Evolutionary conservation across 371 early-diverging fungal species (phyloP).

Genomic region (Mortierella sp.): DNA sequence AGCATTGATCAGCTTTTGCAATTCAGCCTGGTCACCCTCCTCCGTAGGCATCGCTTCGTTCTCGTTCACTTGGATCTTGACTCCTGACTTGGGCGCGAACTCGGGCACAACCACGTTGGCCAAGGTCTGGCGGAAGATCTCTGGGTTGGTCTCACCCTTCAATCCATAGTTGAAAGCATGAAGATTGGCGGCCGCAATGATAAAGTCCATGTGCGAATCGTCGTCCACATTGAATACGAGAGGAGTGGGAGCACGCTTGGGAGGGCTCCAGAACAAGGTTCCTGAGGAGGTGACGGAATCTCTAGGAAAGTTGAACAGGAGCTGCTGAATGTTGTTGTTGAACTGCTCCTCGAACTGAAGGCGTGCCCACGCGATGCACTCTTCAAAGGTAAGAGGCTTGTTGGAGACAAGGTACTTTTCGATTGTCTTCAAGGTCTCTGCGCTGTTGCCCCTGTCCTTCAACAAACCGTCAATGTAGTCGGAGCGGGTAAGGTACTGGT

Average conservation of each 20-base stretch:
- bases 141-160: constrained; percentile 78
- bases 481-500: constrained; percentile 87
- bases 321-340: constrained; percentile 92
- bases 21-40: constrained; percentile 67
- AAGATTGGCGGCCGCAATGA: constrained; percentile 93
- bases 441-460: constrained; percentile 81
- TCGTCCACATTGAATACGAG: constrained; percentile 84
- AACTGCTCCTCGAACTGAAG: constrained; percentile 92
- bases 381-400: constrained; percentile 86
- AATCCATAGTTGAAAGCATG: constrained; percentile 96
- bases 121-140: constrained; percentile 73
- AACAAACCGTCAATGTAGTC: constrained; percentile 81
- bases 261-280: constrained; percentile 98
- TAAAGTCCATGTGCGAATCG: constrained; percentile 90
- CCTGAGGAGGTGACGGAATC: constrained; percentile 96
- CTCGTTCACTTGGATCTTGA: constrained; percentile 97
- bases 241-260: constrained; percentile 96
- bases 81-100: constrained; percentile 92
- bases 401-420: constrained; percentile 77
- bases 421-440: constrained; percentile 40
- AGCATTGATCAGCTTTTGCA: constrained; percentile 73
- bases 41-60: constrained; percentile 65
- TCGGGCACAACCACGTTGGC: constrained; percentile 81
- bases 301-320: constrained; percentile 95
- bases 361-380: constrained; percentile 95